Base-by-base conservation (phyloP, 2,329 filamentous ascomycete species). In the Lasiodiplodia sp. region DNA sequence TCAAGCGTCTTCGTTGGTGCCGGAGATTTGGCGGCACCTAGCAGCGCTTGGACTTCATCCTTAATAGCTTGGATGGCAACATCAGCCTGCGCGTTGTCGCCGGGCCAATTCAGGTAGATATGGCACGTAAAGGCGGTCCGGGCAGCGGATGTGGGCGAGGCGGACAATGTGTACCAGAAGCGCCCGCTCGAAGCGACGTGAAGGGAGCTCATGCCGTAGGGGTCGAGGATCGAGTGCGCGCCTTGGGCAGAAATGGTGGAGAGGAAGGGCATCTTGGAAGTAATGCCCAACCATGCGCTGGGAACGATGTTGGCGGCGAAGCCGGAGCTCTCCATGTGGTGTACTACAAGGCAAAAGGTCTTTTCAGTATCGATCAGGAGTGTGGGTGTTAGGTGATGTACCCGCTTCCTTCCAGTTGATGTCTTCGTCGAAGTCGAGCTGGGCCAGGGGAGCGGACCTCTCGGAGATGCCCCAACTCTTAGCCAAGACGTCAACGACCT, bases 341-440 rank as follows among this genome's bases (percentile, higher is more conserved):
- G 40, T n/a, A 25, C 70, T 64, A 58, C 57, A 71, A 21, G 68
- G 34, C 23, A 23, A 70, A 68, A 44, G 47, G 66, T 14, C 10
- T 38, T 67, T 65, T 37, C 69, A 44, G n/a, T 57, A 65, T 6
- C 70, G 67, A 4, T 56, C 51, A 2, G 64, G 67, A 0, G 69
- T 34, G 2, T 44, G 55, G 10, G 66, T 69, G 10, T 67, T 14
- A 28, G 40, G 69, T 16, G 40, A 62, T 68, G 51, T 68, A 75
- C 74, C 71, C 11, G 74, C 68, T 25, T 71, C 68, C 70, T 82
- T 82, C 80, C 81, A 82, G 69, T 82, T 82, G 62, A 79, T 78
- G 0, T 77, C 73, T 3, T 78, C 74, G 12, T 76, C 73, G 69
- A 79, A 72, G 6, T 78, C 76, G 77, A 78, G 80, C 16, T 74